These are phyloP conservation scores for Fabrea salina DNA, from an alignment of 169 alveolate species.

Conservation along the genomic window DNA sequence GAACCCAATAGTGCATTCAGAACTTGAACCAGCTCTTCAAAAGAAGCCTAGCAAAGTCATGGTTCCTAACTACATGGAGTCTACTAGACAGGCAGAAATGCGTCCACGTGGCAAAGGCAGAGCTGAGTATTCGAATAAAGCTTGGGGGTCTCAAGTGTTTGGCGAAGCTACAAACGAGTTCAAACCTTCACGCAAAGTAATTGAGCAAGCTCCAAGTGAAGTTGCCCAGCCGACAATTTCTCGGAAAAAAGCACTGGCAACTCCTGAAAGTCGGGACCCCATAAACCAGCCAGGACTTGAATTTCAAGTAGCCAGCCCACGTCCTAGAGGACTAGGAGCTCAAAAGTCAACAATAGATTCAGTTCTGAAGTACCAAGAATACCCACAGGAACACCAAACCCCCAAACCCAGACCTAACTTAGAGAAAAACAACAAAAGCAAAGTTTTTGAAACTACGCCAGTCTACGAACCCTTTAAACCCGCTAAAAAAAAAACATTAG, in stretches of 20 bases:
- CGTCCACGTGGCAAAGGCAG: not conserved
- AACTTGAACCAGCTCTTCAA: too few species aligned
- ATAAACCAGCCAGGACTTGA: not conserved
- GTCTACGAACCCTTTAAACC: not conserved
- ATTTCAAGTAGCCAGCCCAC: not conserved
- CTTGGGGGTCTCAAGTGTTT: not conserved
- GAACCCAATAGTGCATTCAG: too few species aligned
- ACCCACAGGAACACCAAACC: not conserved
- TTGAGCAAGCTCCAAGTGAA: constrained; percentile 12
- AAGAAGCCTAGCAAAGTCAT: too few species aligned
- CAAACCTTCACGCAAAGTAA: not conserved
- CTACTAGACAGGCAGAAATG: too few species aligned
- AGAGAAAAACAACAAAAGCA: not conserved
- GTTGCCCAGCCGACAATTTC: not conserved
- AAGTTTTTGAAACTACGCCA: not conserved
- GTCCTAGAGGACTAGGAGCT: not conserved
- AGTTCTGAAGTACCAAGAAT: not conserved
- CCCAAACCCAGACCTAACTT: not conserved
- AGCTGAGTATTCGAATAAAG: not conserved
- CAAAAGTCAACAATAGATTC: not conserved
- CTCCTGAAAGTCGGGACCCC: constrained; percentile 10
- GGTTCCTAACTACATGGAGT: too few species aligned
- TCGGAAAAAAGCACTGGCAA: not conserved
- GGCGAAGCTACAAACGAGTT: not conserved
- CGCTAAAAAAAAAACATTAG: not conserved